Evolutionary conservation across 2,329 filamentous ascomycete genomes (phyloP), one percentile per base, ranked within the genome.

Genomic region (Drechslerella dactyloides): DNA sequence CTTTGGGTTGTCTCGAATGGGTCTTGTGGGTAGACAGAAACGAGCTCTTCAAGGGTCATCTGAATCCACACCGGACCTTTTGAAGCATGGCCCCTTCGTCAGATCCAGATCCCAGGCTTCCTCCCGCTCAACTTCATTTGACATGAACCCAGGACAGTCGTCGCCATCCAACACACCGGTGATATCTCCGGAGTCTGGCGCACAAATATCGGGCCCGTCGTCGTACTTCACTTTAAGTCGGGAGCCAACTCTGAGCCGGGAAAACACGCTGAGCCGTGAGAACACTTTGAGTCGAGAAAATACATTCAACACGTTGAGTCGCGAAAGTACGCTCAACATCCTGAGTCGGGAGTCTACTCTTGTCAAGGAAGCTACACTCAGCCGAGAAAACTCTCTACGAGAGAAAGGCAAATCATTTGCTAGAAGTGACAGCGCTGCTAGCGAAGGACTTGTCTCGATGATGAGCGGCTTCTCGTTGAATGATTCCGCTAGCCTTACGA

Each of bases 1-100:
- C 79, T 99, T 99, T 81, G 94, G 94, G 72, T 83, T 99, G 24
- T 99, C 94, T 11, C 88, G 94, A 27, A 97, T 99, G 93, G 96
- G 94, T 78, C 83, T 99, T 74, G 90, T 99, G 73, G 94, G 94
- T 69, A 90, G 94, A 77, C 94, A 99, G 81, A 97, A 99, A 82
- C 88, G 94, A 77, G 91, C 93, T 21, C 83, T 97, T 53, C 94
- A 81, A 85, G 87, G 85, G 78, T 83, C 87, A 27, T 87, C 87
- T 33, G 93, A 99, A 74, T 87, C 89, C n/a, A 92, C 89, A 0
- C 94, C 94, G 0, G 96, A 99, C 81, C 82, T 99, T 11, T 84
- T 97, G 48, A 97, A 96, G 78, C 88, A 94, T 77, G 93, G 93
- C 0, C 91, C 93, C 0, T 97, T 97, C 80, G 90, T 89, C 64